Evolutionary conservation across 345 rosid species (phyloP).

Genomic region (Citropsis articulata): DNA sequence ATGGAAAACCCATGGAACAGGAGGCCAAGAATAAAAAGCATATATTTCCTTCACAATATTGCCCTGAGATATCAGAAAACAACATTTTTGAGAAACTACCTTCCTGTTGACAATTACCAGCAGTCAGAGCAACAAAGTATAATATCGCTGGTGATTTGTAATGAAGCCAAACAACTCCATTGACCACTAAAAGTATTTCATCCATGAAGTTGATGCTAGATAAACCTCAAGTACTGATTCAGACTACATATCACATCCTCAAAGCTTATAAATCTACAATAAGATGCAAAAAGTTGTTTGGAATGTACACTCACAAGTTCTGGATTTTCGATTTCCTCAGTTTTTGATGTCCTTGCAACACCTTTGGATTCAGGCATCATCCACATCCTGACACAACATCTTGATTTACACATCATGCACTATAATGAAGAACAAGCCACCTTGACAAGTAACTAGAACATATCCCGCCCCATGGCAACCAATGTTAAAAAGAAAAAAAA

Average conservation of each 20-base stretch:
- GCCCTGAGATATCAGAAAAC: not conserved
- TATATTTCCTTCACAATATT: not conserved
- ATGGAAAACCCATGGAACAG: not conserved
- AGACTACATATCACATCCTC: constrained; percentile 1
- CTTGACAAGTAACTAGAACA: not conserved
- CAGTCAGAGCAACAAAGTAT: not conserved
- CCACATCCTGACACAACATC: constrained; percentile 41
- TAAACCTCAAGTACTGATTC: not conserved
- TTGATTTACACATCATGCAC: constrained; percentile 11
- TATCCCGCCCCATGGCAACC: not conserved
- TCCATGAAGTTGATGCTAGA: not conserved
- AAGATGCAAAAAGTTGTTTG: not conserved
- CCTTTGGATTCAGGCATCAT: constrained; percentile 30
- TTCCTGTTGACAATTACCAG: not conserved
- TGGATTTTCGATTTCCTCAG: constrained; percentile 7
- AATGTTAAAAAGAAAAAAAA: not conserved
- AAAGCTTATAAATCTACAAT: not conserved
- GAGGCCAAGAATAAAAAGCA: not conserved
- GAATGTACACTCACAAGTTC: constrained; percentile 37
- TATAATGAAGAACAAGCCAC: not conserved
- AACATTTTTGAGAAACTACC: not conserved
- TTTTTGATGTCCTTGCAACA: constrained; percentile 8
- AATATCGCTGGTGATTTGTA: not conserved
- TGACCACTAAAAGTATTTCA: not conserved
- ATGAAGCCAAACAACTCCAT: not conserved